Evolutionary conservation across 805 yeast species (phyloP).

Genomic region (Candida gorgasii): DNA sequence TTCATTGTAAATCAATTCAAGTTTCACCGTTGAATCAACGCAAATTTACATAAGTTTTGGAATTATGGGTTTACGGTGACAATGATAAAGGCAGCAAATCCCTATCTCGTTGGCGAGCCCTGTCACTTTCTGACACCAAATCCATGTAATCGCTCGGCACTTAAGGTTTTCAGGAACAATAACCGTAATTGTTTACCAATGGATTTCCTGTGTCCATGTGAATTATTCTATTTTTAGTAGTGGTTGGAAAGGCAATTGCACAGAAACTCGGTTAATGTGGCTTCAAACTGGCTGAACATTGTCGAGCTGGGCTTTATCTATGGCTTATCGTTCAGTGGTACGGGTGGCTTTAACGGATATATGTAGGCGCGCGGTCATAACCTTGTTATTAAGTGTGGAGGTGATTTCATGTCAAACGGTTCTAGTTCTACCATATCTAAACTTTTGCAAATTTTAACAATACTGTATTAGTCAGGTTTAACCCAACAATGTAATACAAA

Average conservation of each 20-base stretch:
- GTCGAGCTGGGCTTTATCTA: neutral
- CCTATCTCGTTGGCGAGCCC: neutral
- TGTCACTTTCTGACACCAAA: neutral
- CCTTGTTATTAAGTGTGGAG: too few relatives aligned
- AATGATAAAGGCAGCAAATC: neutral
- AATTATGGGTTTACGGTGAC: neutral
- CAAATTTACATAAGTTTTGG: neutral
- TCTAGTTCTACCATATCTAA: too few relatives aligned
- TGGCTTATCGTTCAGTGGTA: neutral
- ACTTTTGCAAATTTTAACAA: too few relatives aligned
- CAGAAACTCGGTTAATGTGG: neutral
- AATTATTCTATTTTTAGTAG: neutral
- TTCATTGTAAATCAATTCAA: too few relatives aligned
- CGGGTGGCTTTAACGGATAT: too few relatives aligned
- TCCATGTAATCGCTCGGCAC: constrained; percentile 1
- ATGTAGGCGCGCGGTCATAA: too few relatives aligned
- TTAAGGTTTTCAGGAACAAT: neutral
- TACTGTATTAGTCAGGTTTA: too few relatives aligned
- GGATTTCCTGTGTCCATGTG: too few relatives aligned
- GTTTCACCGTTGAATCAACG: neutral
- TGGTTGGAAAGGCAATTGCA: neutral
- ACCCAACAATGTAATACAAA: too few relatives aligned
- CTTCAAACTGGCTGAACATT: neutral
- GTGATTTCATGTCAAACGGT: too few relatives aligned
- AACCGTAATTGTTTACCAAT: too few relatives aligned